Percentiles rank a stretch among this genome's conserved stretches.
These are phyloP conservation scores for Sinapis alba DNA, from an alignment of 441 rosid genomes.

Conservation along the genomic window DNA sequence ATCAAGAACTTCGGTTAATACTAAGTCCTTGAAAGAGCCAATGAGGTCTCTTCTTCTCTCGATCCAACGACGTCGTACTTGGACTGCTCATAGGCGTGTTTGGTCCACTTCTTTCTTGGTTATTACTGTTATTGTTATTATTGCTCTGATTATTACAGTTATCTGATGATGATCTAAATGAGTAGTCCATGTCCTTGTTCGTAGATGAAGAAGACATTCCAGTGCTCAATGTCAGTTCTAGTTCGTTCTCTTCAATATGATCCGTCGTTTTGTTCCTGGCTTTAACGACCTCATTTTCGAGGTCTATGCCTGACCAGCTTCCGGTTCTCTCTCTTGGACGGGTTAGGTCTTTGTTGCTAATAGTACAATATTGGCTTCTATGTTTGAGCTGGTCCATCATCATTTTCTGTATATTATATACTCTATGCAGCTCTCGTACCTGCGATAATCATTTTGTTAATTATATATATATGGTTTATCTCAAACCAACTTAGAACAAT, in stretches of 20 bases:
- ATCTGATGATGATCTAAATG: slow-evolving; percentile 41
- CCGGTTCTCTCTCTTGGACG: slow-evolving; percentile 55
- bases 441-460: slow-evolving; percentile 37
- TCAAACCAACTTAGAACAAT: not conserved
- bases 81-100: slow-evolving; percentile 61
- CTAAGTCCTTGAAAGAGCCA: slow-evolving; percentile 77
- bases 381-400: slow-evolving; percentile 64
- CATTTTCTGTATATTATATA: slow-evolving; percentile 65
- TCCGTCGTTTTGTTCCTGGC: slow-evolving; percentile 35
- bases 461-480: not conserved
- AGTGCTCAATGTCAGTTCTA: slow-evolving; percentile 74
- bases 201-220: slow-evolving; percentile 49
- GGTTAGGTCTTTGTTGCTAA: slow-evolving; percentile 35
- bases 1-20: slow-evolving; percentile 51
- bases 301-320: slow-evolving; percentile 48
- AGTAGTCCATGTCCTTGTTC: slow-evolving; percentile 37
- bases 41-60: slow-evolving; percentile 63
- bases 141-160: slow-evolving; percentile 39
- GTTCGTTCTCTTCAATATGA: slow-evolving; percentile 50
- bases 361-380: slow-evolving; percentile 41
- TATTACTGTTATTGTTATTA: slow-evolving; percentile 25
- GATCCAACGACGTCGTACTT: slow-evolving; percentile 55
- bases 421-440: slow-evolving; percentile 85
- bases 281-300: slow-evolving; percentile 46
- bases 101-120: slow-evolving; percentile 49